phyloP scores from a whole-genome alignment of 2,329 filamentous ascomycete genomes.

The Trichoderma cornu-damae region DNA sequence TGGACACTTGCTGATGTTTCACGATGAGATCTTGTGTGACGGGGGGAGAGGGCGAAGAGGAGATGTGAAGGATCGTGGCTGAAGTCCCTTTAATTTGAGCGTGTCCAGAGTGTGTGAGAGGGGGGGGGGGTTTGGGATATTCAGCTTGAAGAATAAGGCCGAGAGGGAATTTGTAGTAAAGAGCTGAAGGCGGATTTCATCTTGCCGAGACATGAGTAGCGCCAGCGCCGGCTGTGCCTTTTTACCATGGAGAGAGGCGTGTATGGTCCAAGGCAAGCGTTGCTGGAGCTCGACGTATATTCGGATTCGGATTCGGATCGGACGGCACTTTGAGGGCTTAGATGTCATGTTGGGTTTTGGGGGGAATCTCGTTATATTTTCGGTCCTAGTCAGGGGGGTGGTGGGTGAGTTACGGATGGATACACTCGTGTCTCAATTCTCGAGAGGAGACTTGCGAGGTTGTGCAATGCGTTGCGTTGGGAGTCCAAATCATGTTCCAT shows the following conservation, averaged over 20 bases:
- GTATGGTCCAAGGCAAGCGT: background rate
- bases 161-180: background rate
- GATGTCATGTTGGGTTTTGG: background rate
- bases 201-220: background rate
- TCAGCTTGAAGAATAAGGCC: background rate
- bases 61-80: constrained; percentile 10
- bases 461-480: background rate
- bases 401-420: constrained; percentile 1
- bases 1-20: background rate
- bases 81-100: constrained; percentile 12
- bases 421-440: constrained; percentile 15
- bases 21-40: constrained; percentile 16
- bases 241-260: background rate
- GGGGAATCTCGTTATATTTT: background rate
- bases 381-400: constrained; percentile 1
- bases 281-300: background rate
- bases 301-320: background rate
- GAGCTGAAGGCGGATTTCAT: background rate
- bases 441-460: background rate
- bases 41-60: background rate
- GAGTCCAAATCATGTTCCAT: background rate
- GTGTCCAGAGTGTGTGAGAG: constrained; percentile 1
- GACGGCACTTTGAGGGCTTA: background rate
- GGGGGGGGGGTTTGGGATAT: background rate
- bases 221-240: background rate